Evolutionary conservation across 768 basidiomycete species (phyloP).

Genomic region (Rhizopogon sp.): DNA sequence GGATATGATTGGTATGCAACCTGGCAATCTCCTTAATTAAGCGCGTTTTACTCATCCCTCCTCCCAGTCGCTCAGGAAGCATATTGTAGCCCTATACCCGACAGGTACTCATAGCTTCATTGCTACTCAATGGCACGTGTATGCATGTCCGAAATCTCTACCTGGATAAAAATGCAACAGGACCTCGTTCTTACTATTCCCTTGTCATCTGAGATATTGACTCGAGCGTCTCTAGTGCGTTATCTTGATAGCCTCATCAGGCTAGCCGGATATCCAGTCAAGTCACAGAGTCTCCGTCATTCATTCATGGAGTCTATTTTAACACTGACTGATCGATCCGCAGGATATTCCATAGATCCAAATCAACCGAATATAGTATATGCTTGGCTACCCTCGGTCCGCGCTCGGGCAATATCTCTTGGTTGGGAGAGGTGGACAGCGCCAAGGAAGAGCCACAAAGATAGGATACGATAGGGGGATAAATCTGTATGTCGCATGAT

Average conservation of each 20-base stretch:
- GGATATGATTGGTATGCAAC: too few relatives aligned
- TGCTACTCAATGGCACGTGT: too few relatives aligned
- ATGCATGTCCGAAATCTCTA: too few relatives aligned
- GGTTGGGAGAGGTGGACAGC: neutral
- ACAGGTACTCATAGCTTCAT: too few relatives aligned
- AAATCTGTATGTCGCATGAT: neutral
- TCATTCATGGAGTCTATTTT: neutral
- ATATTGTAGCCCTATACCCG: too few relatives aligned
- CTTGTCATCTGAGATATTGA: too few relatives aligned
- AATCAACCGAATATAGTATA: neutral
- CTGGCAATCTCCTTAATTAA: too few relatives aligned
- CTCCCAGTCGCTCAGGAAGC: too few relatives aligned
- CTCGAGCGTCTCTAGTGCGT: neutral
- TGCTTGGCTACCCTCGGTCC: neutral
- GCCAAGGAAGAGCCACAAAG: neutral
- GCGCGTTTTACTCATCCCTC: too few relatives aligned
- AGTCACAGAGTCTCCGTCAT: neutral
- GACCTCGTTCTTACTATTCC: too few relatives aligned
- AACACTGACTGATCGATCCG: too few relatives aligned
- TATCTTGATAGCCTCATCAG: neutral
- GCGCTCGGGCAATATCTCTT: neutral
- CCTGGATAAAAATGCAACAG: too few relatives aligned
- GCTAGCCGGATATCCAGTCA: neutral
- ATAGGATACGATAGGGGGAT: neutral
- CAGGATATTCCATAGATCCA: neutral